Evolutionary conservation across 352 stramenopile species (phyloP).

Genomic region (Phytophthora pinifolia): DNA sequence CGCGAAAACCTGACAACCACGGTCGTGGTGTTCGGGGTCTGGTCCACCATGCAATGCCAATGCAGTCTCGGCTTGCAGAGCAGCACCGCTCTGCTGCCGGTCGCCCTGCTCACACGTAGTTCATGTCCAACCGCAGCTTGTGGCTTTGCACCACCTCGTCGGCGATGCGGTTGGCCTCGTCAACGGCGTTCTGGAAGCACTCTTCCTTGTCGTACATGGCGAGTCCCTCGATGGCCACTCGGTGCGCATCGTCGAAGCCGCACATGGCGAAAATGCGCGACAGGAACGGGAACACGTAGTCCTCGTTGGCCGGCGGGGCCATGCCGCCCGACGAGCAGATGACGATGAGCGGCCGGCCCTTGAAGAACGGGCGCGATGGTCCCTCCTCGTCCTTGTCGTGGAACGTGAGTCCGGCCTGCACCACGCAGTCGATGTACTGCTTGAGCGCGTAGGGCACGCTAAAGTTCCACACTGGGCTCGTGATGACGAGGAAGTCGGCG

Average conservation of each 20-base stretch:
- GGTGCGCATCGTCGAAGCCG: conserved; percentile 64
- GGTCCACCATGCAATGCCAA: too few species aligned
- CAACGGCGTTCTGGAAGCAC: conserved; percentile 59
- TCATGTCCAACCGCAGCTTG: conserved; percentile 53
- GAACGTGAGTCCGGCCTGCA: conserved; percentile 73
- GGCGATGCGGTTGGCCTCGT: conserved; percentile 55
- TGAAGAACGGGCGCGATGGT: conserved; percentile 60
- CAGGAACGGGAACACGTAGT: conserved; percentile 73
- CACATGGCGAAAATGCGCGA: conserved; percentile 80
- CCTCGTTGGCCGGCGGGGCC: conserved; percentile 48
- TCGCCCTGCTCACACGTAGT: conserved; percentile 17
- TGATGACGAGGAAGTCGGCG: conserved; percentile 78
- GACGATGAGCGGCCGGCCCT: conserved; percentile 59
- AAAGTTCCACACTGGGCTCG: conserved; percentile 78
- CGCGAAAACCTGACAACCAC: too few species aligned
- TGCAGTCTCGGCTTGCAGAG: background rate
- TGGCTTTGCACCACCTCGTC: conserved; percentile 59
- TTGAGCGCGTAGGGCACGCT: conserved; percentile 79
- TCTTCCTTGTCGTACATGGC: conserved; percentile 65
- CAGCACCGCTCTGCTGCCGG: background rate
- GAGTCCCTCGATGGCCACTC: conserved; percentile 63
- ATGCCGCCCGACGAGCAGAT: conserved; percentile 78
- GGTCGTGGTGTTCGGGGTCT: too few species aligned
- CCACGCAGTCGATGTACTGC: conserved; percentile 84
- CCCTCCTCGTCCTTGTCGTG: conserved; percentile 60